These are phyloP conservation scores for Penicillium sp. DNA, from an alignment of 2,329 filamentous ascomycete species.

Conservation along the genomic window DNA sequence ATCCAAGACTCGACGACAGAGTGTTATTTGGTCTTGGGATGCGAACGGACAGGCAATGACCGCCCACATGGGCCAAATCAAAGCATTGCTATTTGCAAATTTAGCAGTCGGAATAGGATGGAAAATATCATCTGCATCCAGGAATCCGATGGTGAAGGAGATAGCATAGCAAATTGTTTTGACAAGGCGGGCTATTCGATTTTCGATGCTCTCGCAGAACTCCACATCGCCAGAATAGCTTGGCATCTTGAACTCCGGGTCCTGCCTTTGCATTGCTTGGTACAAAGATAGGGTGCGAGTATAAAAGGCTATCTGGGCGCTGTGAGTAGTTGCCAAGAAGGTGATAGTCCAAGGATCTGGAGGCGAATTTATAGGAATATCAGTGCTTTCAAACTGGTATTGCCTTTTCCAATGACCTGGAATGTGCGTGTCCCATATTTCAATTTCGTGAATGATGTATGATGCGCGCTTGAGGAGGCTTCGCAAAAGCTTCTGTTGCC, in stretches of 20 bases:
- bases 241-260: neutral
- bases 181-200: neutral
- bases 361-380: neutral
- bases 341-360: conserved; percentile 1
- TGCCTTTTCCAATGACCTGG: neutral
- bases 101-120: neutral
- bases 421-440: neutral
- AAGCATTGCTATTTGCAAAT: conserved; percentile 3
- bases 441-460: neutral
- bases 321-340: neutral
- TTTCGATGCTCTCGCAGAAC: neutral
- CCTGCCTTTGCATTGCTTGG: neutral
- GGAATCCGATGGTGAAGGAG: neutral
- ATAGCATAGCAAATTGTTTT: neutral
- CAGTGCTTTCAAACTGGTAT: neutral
- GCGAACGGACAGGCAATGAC: neutral
- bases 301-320: conserved; percentile 4
- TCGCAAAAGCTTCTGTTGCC: neutral
- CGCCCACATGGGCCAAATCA: conserved; percentile 7
- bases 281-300: neutral
- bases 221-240: neutral
- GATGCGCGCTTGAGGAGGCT: neutral
- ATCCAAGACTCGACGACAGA: neutral
- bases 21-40: neutral
- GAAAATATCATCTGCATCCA: neutral